Base-by-base conservation (phyloP, 176 grass and related monocot species). In the Eleusine indica region DNA sequence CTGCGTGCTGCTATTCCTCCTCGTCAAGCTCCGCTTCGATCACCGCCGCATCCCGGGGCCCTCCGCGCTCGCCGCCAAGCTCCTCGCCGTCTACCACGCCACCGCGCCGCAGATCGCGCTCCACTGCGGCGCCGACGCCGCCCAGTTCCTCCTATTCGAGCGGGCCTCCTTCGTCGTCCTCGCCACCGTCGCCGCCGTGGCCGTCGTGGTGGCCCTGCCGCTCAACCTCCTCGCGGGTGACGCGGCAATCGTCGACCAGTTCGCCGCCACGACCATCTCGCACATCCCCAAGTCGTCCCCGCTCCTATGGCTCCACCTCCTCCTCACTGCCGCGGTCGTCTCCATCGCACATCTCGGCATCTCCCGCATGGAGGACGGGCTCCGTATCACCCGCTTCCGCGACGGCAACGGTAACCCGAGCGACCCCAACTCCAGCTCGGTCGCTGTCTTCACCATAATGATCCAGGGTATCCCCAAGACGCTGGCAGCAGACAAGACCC, bases 51-150 rank as follows among this genome's bases (percentile, higher is more conserved):
- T 99, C 77, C 93, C 93, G 38, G 96, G 96, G 19, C 89, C 96
- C 8, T 90, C 93, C 42, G 96, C 96, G 65, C 87, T 99, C 18
- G 82, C 88, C 29, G 90, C 96, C 77, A 99, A 99, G 89, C 93
- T 99, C 56, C 91, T 94, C 69, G 90, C 96, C 70, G 96, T 99
- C 63, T 96, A 96, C 91, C 96, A 99, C 78, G 81, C 96, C 56
- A 99, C 96, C 1, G 86, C 91, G 10, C 79, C 85, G 77, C 96
- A 99, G 91, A 99, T 99, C 87, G 96, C 96, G 46, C 93, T 99
- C 70, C 96, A 99, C 93, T 99, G 96, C 70, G 96, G 96, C 80
- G 96, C 96, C 40, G 96, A 99, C 76, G 96, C 96, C 30, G 96
- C 96, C 2, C 96, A 99, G 82, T 99, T 99, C 61, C 93, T 99